Evolutionary conservation across 177 flowering plant species (phyloP).

Genomic region (Vitis hybrid): DNA sequence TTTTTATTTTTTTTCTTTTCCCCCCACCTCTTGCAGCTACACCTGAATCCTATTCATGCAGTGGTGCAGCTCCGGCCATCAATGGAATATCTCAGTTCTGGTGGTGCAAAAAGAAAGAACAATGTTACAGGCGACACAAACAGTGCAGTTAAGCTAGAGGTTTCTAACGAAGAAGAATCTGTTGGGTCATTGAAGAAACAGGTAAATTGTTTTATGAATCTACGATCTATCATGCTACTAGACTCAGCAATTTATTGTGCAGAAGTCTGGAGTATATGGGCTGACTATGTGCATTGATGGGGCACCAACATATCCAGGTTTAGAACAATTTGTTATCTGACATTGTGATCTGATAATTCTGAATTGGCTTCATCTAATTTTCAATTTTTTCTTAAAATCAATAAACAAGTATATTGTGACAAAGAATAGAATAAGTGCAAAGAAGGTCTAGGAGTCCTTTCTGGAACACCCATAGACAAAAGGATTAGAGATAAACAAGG

Average conservation of each 20-base stretch:
- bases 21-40: slow-evolving; percentile 59
- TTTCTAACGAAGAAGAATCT: slow-evolving; percentile 29
- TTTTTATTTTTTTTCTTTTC: slow-evolving; percentile 8
- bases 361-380: neutral
- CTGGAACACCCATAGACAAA: no score
- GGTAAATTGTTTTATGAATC: slow-evolving; percentile 27
- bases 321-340: neutral
- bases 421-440: no score
- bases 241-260: neutral
- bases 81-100: slow-evolving; percentile 41
- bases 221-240: neutral
- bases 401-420: no score
- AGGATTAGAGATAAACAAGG: no score
- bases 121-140: slow-evolving; percentile 21
- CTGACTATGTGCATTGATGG: neutral
- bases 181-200: slow-evolving; percentile 43
- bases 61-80: slow-evolving; percentile 93
- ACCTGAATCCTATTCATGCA: slow-evolving; percentile 82
- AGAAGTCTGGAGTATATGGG: neutral
- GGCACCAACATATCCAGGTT: neutral
- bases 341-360: neutral
- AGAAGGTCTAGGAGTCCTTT: no score
- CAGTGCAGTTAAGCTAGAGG: slow-evolving; percentile 29
- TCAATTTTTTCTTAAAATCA: neutral
- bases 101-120: slow-evolving; percentile 32